Base-by-base conservation (phyloP, 176 grass and related monocot genomes). In the Oryza punctata region DNA sequence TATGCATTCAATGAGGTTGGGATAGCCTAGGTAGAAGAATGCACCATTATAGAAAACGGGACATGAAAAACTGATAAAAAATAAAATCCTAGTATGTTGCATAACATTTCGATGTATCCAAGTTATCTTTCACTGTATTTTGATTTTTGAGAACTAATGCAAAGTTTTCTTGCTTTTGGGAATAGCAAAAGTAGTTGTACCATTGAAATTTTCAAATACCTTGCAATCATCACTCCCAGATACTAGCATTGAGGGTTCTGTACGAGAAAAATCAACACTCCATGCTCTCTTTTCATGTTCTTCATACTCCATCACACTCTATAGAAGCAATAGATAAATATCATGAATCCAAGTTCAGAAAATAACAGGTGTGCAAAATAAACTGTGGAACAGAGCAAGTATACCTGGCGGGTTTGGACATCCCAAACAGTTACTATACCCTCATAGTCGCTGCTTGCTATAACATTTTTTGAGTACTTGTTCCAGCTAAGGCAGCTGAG, bases 161-260 rank as follows among this genome's bases (percentile, higher is more conserved):
- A 6, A 57, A 73, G 10, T 10, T 72, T 78, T 25, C 23, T 46
- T 60, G 25, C 13, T 29, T 72, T 26, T 29, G 35, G 23, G 40
- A 78, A 78, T 15, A 84, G 25, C 7, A 59, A 67, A 49, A 28
- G 10, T 30, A 75, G 84, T 25, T 65, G 69, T 11, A 26, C 2
- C 26, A 69, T 32, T 54, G 73, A 12, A 32, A 29, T 32, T 69
- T 44, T 61, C 9, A 73, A 83, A 75, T 96, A 98, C 96, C 93
- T 99, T 99, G 78, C 97, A 99, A 96, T 99, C 97, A 87, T 99
- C 97, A 84, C 97, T 99, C 67, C 97, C 97, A 37, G 97, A 99
- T 49, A 99, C 93, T 66, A 99, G 84, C 97, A 92, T 96, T 61
- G 89, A 91, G 71, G 93, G 93, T 32, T 99, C 97, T 82, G 85